Percentiles rank a stretch among this genome's conserved stretches.
phyloP scores from a whole-genome alignment of 192 early-diverging fungal genomes.

The Funneliformis mosseae region DNA sequence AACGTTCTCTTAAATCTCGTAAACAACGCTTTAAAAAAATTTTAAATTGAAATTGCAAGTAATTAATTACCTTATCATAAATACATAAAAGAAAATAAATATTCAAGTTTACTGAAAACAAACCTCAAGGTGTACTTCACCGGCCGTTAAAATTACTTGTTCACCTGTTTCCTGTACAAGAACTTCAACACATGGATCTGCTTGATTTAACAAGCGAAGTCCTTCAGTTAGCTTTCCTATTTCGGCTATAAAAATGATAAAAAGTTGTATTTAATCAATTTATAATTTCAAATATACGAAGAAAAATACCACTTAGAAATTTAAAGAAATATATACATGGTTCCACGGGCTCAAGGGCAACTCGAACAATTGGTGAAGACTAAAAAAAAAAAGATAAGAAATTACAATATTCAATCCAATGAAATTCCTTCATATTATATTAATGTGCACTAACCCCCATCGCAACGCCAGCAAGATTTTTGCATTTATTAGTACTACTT shows the following conservation, averaged over 20 bases:
- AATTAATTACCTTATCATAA: not conserved
- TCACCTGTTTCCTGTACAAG: constrained; percentile 93
- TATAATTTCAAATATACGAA: not conserved
- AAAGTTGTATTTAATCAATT: not conserved
- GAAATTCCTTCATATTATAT: not conserved
- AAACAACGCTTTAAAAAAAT: constrained; percentile 71
- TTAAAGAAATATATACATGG: constrained; percentile 52
- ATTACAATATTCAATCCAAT: not conserved
- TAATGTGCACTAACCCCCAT: constrained; percentile 36
- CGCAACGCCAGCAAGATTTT: constrained; percentile 75
- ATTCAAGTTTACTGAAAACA: not conserved
- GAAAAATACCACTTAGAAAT: constrained; percentile 3
- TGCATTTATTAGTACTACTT: constrained; percentile 68
- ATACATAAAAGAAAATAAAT: not conserved
- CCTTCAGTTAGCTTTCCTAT: constrained; percentile 87
- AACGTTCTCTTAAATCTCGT: constrained; percentile 90
- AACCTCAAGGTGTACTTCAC: constrained; percentile 94
- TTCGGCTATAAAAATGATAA: constrained; percentile 53
- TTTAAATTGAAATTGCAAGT: too few relatives aligned
- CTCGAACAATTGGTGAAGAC: constrained; percentile 91
- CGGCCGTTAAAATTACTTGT: constrained; percentile 94
- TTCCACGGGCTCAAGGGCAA: constrained; percentile 92
- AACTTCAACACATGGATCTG: constrained; percentile 94
- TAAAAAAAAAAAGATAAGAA: constrained; percentile 11
- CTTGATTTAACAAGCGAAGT: constrained; percentile 87